phyloP scores from a whole-genome alignment of 2,329 filamentous ascomycete genomes.

The Colletotrichum sojae region DNA sequence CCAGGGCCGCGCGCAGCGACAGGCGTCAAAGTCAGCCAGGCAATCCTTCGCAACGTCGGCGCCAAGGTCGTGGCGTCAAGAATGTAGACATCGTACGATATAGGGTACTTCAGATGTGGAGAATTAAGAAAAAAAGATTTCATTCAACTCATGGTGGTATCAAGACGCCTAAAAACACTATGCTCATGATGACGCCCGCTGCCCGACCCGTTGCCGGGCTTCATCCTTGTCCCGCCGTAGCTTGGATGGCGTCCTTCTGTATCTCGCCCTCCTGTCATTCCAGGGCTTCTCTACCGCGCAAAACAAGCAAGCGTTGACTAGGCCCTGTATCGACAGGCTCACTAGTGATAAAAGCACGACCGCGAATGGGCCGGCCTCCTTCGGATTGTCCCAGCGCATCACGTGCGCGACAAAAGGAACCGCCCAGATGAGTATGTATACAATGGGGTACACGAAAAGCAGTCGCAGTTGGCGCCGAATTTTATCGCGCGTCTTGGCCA shows the following conservation, averaged over 20 bases:
- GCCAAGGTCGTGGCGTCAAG: not conserved
- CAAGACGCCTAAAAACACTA: constrained; percentile 31
- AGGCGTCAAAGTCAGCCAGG: not conserved
- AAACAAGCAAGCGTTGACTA: constrained; percentile 79
- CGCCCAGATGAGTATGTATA: constrained; percentile 81
- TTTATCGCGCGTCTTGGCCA: constrained; percentile 62
- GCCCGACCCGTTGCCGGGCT: constrained; percentile 28
- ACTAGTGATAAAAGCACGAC: constrained; percentile 69
- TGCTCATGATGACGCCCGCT: constrained; percentile 35
- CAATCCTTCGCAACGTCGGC: no score
- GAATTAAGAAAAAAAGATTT: constrained; percentile 4
- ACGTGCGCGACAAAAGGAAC: constrained; percentile 78
- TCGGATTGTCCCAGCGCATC: constrained; percentile 64
- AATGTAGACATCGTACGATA: not conserved
- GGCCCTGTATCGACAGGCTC: constrained; percentile 75
- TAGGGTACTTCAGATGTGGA: not conserved
- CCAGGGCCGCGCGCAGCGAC: not conserved
- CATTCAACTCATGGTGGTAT: constrained; percentile 40
- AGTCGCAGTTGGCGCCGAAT: constrained; percentile 78
- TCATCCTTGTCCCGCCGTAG: constrained; percentile 33
- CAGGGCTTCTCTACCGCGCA: constrained; percentile 79
- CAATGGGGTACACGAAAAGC: constrained; percentile 82
- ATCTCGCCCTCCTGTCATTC: constrained; percentile 48
- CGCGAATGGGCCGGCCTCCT: constrained; percentile 60
- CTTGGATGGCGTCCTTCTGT: constrained; percentile 30